Base-by-base conservation (phyloP, 2,329 filamentous ascomycete species). In the Westerdykella sp. region DNA sequence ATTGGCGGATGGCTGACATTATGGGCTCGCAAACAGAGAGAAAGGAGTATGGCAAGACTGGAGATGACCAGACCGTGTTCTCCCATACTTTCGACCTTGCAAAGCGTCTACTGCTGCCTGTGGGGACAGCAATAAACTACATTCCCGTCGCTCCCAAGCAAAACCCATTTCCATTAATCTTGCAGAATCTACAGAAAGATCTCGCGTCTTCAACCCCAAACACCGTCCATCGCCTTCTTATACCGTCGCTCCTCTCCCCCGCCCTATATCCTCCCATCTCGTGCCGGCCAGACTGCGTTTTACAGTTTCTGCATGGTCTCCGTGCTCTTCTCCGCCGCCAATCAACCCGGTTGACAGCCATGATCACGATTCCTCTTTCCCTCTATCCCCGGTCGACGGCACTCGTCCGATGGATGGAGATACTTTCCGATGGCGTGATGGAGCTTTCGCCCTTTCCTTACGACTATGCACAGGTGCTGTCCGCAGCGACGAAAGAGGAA, bases 161-260 rank as follows among this genome's bases (percentile, higher is more conserved):
- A 7, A 74, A 39, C 67, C 63, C 65, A 0, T 85, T 95, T 54
- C 71, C 75, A 15, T 59, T 73, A 0, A 84, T 95, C 43, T 68
- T 94, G 88, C 23, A 71, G 71, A 36, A 68, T 72, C 2, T 79
- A 72, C 45, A 72, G 87, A 47, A 70, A 71, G 32, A 75, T 70
- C 43, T 82, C 77, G 21, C 51, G 9, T 57, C 58, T 6, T 57
- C 56, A 13, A 69, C 80, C 1, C 70, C 80, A 1, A 74, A 75
- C 7, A 78, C 74, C 2, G 72, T 93, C 23, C 91, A 97, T 63
- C 81, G 93, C 37, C 73, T 97, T 31, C 72, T 96, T 37, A 74
- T 97, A n/a, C 91, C 93, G 0, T 83, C 79, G 42, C 74, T 97
- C 9, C 78, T 97, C 18, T 93, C 87, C 3, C 91, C 93, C n/a